phyloP scores from a whole-genome alignment of 2,329 filamentous ascomycete species.

The Talaromyces albobiverticillius region DNA sequence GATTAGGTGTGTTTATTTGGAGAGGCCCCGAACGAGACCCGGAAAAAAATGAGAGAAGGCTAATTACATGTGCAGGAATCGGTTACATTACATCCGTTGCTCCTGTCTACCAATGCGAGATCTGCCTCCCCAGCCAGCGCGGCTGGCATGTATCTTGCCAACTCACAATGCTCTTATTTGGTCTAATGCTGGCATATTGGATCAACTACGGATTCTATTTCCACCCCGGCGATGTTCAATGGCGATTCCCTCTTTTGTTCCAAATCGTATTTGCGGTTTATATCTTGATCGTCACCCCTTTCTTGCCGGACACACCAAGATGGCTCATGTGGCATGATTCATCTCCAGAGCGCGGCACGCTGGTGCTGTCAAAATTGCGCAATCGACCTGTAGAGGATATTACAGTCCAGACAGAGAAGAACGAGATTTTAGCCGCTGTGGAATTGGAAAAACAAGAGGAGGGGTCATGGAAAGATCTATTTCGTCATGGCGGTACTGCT shows the following conservation, averaged over 20 bases:
- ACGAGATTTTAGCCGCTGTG: slow-evolving; percentile 12
- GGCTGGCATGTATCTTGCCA: slow-evolving; percentile 20
- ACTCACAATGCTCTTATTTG: background rate
- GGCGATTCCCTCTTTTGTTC: slow-evolving; percentile 47
- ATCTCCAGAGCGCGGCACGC: background rate
- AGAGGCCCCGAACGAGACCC: no score
- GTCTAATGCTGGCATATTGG: slow-evolving; percentile 22
- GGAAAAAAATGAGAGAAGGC: no score
- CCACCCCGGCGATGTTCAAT: slow-evolving; percentile 24
- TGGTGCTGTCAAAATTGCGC: background rate
- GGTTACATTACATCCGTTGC: slow-evolving; percentile 21
- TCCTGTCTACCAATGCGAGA: slow-evolving; percentile 29
- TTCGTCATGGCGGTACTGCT: slow-evolving; percentile 43
- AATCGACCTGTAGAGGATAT: background rate
- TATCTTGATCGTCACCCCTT: slow-evolving; percentile 38
- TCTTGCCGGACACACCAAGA: background rate
- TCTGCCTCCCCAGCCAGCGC: slow-evolving; percentile 23
- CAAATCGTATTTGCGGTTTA: slow-evolving; percentile 42
- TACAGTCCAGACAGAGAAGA: slow-evolving; percentile 8
- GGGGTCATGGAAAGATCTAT: slow-evolving; percentile 35
- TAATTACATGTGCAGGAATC: background rate
- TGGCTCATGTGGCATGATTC: background rate
- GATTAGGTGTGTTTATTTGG: slow-evolving; percentile 22
- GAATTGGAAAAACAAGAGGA: slow-evolving; percentile 9
- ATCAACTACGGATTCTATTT: slow-evolving; percentile 9